A percentile compares a stretch with the other conserved stretches of the same genome.
Evolutionary conservation across 176 grass and related monocot genomes (phyloP).

Genomic region (Lolium rigidum): DNA sequence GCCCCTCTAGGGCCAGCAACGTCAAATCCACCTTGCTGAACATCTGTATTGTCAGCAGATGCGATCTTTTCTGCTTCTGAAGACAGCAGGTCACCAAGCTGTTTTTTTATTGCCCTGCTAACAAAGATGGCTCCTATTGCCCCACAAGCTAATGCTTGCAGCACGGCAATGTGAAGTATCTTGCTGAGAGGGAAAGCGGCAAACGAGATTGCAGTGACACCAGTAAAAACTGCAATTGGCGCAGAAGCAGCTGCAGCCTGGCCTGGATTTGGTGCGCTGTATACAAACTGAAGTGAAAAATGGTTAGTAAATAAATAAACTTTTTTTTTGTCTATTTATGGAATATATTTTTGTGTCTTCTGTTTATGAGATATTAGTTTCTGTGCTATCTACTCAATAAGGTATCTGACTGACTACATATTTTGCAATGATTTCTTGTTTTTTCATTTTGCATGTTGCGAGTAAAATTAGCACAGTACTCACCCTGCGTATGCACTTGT

Average conservation of each 20-base stretch:
- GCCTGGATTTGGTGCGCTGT: conserved; percentile 94
- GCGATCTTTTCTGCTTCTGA: conserved; percentile 77
- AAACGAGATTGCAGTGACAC: conserved; percentile 88
- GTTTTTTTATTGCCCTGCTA: conserved; percentile 63
- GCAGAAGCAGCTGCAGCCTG: conserved; percentile 94
- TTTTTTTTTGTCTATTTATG: conserved; percentile 1
- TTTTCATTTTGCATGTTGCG: conserved; percentile 30
- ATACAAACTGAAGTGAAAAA: conserved; percentile 83
- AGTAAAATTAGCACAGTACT: conserved; percentile 37
- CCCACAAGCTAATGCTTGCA: conserved; percentile 83
- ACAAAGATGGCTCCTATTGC: conserved; percentile 84
- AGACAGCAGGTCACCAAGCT: conserved; percentile 79
- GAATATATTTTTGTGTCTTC: conserved; percentile 9
- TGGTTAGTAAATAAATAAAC: conserved; percentile 24
- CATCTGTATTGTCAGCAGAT: conserved; percentile 41
- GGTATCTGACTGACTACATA: conserved; percentile 6
- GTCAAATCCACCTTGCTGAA: conserved; percentile 64
- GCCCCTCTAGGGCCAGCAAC: conserved; percentile 81
- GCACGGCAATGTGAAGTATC: conserved; percentile 53
- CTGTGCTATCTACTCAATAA: conserved; percentile 5
- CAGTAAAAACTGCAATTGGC: conserved; percentile 90
- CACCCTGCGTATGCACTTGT: conserved; percentile 97
- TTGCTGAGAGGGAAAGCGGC: conserved; percentile 89
- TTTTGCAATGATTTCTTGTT: conserved; percentile 13
- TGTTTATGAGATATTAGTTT: conserved; percentile 17